Percentiles rank a stretch among this genome's conserved stretches.
Evolutionary conservation across 345 rosid species (phyloP).

Genomic region (Populus deltoides): DNA sequence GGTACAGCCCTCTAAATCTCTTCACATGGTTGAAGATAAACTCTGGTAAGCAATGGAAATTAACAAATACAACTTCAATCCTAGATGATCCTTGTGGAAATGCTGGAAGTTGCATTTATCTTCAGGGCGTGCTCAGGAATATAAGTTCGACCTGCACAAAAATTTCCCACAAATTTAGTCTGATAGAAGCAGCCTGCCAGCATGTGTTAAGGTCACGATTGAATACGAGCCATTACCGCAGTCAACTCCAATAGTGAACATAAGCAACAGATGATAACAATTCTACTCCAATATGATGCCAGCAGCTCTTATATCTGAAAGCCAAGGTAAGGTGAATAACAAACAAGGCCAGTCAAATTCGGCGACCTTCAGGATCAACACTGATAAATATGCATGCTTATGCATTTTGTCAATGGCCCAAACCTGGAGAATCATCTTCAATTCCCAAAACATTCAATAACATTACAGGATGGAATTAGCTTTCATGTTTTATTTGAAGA

Average conservation of each 20-base stretch:
- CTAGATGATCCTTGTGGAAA: slow-evolving; percentile 61
- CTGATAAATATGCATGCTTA: neutral
- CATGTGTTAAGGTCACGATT: too few species aligned
- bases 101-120: slow-evolving; percentile 91
- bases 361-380: neutral
- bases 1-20: slow-evolving; percentile 4
- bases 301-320: neutral
- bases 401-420: neutral
- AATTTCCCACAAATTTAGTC: neutral
- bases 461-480: neutral
- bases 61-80: neutral
- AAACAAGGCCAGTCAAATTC: neutral
- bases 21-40: neutral
- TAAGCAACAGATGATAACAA: neutral
- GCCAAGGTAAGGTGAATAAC: neutral
- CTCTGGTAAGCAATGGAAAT: neutral
- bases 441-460: neutral
- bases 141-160: slow-evolving; percentile 70
- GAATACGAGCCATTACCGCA: neutral
- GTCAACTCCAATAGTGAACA: neutral
- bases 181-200: neutral
- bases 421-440: neutral
- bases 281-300: neutral
- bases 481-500: neutral
- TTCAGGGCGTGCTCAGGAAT: slow-evolving; percentile 80